Percentiles rank a stretch among this genome's conserved stretches.
Evolutionary conservation across 345 rosid genomes (phyloP).

Genomic region (Noccaea bulbosa): DNA sequence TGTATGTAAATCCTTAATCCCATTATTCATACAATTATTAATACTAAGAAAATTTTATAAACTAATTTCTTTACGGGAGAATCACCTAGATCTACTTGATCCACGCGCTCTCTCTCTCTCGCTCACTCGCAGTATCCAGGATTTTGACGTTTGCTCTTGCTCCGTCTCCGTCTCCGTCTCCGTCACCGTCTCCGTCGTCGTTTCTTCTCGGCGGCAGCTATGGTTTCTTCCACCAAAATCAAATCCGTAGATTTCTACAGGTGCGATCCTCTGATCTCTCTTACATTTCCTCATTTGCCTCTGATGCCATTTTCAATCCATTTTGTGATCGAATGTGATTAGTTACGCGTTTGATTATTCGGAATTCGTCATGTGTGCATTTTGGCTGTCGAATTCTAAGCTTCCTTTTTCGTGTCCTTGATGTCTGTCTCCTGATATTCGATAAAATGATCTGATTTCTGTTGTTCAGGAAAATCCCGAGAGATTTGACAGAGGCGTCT

Average conservation of each 20-base stretch:
- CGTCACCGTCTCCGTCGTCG: background rate
- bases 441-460: constrained; percentile 7
- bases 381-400: constrained; percentile 11
- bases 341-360: constrained; percentile 1
- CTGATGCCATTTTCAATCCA: background rate
- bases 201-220: constrained; percentile 42
- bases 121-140: too few species aligned
- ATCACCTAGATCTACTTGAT: constrained; percentile 26
- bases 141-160: background rate
- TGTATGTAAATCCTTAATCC: too few species aligned
- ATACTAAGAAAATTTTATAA: too few species aligned
- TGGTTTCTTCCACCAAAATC: constrained; percentile 68
- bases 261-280: constrained; percentile 43
- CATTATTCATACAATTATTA: too few species aligned
- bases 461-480: constrained; percentile 89
- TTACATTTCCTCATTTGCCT: constrained; percentile 8
- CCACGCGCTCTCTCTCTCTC: background rate
- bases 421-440: background rate
- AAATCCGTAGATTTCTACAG: constrained; percentile 78
- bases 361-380: background rate
- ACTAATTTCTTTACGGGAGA: too few species aligned
- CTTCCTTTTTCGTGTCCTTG: background rate
- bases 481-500: constrained; percentile 99
- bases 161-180: background rate
- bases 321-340: background rate